Evolutionary conservation across 2,329 filamentous ascomycete genomes (phyloP).

Genomic region (Talaromyces sp.): DNA sequence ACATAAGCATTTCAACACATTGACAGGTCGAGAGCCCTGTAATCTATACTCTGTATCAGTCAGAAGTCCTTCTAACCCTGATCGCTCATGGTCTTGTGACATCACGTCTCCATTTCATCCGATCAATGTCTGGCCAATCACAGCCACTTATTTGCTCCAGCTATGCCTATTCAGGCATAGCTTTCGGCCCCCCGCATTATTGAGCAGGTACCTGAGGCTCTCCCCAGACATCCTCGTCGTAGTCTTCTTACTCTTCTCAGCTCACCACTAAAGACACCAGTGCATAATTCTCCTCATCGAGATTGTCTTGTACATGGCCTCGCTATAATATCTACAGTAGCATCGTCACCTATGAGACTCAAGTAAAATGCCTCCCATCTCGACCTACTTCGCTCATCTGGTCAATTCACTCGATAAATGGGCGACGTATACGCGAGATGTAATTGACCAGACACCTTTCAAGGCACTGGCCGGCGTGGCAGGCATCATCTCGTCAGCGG

Average conservation of each 20-base stretch:
- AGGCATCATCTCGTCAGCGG: slow-evolving; percentile 9
- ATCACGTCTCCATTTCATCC: neutral
- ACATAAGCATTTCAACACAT: neutral
- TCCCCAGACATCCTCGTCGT: neutral
- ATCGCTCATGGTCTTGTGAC: neutral
- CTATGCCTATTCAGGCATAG: neutral
- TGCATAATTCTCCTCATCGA: neutral
- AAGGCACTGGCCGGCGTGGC: slow-evolving; percentile 11
- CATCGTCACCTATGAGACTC: neutral
- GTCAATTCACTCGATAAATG: slow-evolving; percentile 6
- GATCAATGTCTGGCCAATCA: neutral
- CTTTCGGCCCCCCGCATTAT: neutral
- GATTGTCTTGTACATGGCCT: neutral
- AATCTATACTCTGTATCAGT: neutral
- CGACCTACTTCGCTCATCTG: slow-evolving; percentile 5
- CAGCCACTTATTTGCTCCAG: neutral
- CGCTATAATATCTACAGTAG: neutral
- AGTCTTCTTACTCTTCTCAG: neutral
- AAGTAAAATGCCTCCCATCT: slow-evolving; percentile 8
- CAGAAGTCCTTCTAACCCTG: neutral
- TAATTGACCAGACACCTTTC: slow-evolving; percentile 13
- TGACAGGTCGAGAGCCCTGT: neutral
- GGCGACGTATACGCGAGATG: slow-evolving; percentile 8
- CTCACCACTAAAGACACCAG: neutral
- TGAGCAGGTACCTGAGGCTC: neutral